phyloP scores from a whole-genome alignment of 1,139 yeast genomes.

The Candida sp. region DNA sequence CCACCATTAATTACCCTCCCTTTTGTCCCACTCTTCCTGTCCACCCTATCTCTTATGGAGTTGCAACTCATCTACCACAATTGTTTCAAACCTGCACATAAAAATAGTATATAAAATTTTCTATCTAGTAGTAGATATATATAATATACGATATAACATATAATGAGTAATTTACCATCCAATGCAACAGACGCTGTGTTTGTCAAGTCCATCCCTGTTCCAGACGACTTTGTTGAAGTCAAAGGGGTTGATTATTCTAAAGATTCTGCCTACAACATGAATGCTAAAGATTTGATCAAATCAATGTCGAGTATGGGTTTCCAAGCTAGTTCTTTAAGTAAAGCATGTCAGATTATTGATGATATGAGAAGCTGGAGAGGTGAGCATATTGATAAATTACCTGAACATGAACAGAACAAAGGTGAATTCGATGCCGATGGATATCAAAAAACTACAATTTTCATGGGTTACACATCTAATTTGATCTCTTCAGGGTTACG shows the following conservation, averaged over 20 bases:
- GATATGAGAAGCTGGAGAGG: conserved; percentile 96
- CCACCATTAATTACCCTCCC: no score
- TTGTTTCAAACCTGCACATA: neutral
- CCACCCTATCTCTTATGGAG: no score
- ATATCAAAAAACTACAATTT: conserved; percentile 82
- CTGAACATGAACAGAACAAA: conserved; percentile 59
- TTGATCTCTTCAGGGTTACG: conserved; percentile 92
- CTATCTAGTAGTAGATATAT: no score
- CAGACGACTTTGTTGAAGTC: conserved; percentile 73
- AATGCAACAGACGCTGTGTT: conserved; percentile 86
- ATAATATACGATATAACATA: neutral
- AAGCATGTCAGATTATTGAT: conserved; percentile 88
- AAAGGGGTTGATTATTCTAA: conserved; percentile 86
- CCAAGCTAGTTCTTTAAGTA: conserved; percentile 84
- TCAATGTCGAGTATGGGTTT: conserved; percentile 98
- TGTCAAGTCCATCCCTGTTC: conserved; percentile 82
- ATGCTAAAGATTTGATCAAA: conserved; percentile 71
- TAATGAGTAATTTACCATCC: conserved; percentile 40
- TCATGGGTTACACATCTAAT: conserved; percentile 96
- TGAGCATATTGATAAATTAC: conserved; percentile 57
- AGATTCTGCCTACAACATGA: conserved; percentile 64
- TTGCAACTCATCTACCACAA: no score
- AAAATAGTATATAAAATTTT: neutral
- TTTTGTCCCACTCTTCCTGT: no score
- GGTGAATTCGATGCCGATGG: conserved; percentile 83